Percentiles rank a stretch among this genome's conserved stretches.
These are phyloP conservation scores for Monosporascus sp. DNA, from an alignment of 2,329 filamentous ascomycete species.

Conservation along the genomic window DNA sequence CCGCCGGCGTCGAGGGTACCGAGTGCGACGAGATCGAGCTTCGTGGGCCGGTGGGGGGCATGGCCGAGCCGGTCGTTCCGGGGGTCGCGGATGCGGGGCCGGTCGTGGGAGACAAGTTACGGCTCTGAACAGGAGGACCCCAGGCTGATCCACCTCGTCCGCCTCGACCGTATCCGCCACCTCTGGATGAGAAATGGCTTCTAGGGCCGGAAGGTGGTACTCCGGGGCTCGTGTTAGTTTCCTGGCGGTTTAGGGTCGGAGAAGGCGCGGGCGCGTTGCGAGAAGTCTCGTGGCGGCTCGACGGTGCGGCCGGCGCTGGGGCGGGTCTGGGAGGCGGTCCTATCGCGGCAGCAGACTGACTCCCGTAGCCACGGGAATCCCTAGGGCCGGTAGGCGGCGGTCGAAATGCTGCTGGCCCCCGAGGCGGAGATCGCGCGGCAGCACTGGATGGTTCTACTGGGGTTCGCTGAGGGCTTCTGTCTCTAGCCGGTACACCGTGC, in stretches of 20 bases:
- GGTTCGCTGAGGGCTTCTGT: constrained; percentile 20
- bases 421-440: constrained; percentile 42
- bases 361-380: constrained; percentile 29
- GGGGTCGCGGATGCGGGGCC: constrained; percentile 32
- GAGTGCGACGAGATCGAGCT: constrained; percentile 25
- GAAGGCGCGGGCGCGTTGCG: constrained; percentile 3
- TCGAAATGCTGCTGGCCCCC: constrained; percentile 49
- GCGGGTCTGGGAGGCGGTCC: constrained; percentile 28
- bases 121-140: constrained; percentile 26
- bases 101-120: constrained; percentile 20
- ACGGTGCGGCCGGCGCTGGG: constrained; percentile 12
- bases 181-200: constrained; percentile 45
- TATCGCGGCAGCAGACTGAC: constrained; percentile 20
- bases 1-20: constrained; percentile 32
- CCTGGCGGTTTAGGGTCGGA: constrained; percentile 26
- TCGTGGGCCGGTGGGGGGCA: constrained; percentile 25
- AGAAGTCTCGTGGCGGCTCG: constrained; percentile 20
- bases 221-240: constrained; percentile 38
- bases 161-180: constrained; percentile 38
- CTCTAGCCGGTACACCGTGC: constrained; percentile 17
- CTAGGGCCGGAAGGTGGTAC: constrained; percentile 50
- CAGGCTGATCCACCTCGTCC: constrained; percentile 41
- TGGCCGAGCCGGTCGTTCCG: constrained; percentile 27
- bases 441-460: constrained; percentile 17
- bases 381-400: constrained; percentile 45